phyloP scores from a whole-genome alignment of 768 basidiomycete genomes.

The Gelatoporia subvermispora region DNA sequence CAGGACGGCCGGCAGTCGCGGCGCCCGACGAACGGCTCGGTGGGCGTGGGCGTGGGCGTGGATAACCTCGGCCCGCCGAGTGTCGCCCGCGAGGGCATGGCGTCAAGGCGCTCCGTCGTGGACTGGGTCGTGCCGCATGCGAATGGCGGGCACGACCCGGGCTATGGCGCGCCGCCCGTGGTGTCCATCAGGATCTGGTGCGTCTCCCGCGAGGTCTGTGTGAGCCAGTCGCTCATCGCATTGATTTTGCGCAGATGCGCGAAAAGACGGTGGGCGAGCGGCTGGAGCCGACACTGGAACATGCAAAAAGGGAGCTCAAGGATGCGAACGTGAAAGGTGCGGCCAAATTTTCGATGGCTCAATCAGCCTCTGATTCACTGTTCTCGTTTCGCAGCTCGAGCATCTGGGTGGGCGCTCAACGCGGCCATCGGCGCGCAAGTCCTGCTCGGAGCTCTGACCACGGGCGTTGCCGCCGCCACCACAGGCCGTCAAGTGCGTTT shows the following conservation, averaged over 20 bases:
- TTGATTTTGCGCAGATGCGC: background rate
- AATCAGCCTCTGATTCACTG: conserved; percentile 12
- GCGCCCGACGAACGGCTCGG: background rate
- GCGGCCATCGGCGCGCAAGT: conserved; percentile 61
- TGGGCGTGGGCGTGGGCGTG: background rate
- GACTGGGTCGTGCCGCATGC: conserved; percentile 8
- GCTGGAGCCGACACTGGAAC: conserved; percentile 45
- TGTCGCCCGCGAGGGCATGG: background rate
- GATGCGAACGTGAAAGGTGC: conserved; percentile 45
- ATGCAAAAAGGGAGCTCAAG: conserved; percentile 40
- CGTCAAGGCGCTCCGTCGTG: conserved; percentile 8
- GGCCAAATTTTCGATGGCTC: background rate
- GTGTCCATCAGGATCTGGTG: too few species aligned
- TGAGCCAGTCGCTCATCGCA: background rate
- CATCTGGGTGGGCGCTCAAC: conserved; percentile 32
- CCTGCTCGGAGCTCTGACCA: conserved; percentile 60
- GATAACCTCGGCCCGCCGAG: background rate
- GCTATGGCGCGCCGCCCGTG: background rate
- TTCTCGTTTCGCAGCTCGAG: conserved; percentile 21
- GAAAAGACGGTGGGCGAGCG: conserved; percentile 42
- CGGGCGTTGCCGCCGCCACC: conserved; percentile 52
- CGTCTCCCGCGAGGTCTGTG: too few species aligned
- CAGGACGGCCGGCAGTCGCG: background rate
- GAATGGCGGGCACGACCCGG: background rate
- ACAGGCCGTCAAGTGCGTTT: conserved; percentile 20